Base-by-base conservation (phyloP, 495 filamentous ascomycete species). In the Tirmania nivea region DNA sequence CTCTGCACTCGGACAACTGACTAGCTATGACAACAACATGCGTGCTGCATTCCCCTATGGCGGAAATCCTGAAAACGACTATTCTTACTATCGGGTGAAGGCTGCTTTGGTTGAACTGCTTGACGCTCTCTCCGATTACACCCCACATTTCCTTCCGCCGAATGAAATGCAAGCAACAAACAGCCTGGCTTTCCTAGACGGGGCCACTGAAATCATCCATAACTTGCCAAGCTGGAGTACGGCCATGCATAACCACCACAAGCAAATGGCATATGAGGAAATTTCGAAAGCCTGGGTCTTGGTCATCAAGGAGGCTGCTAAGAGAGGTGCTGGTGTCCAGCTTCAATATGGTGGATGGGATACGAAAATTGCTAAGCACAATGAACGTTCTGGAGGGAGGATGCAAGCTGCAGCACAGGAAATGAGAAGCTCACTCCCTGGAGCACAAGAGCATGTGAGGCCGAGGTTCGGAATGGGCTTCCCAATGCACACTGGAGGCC, bases 261-360 rank as follows among this genome's bases (percentile, higher is more conserved):
- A 94, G 66, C 78, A 90, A 56, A 84, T 84, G 57, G 86, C 88
- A 12, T 96, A 96, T 64, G 89, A 97, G 59, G 92, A 95, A 65
- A 85, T 97, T 47, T 80, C 84, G 48, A 83, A 80, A 59, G 92
- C 90, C 10, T 97, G 90, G 90, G 78, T 86, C 34, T 63, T 93
- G 63, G 89, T 93, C 45, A 86, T 97, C 53, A 80, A 78, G 35
- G 90, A 96, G 65, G 87, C 88, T 10, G 78, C 85, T 19, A 95
- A 95, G 69, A 73, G 81, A 52, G 89, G 86, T 7, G 92, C 85
- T 39, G 90, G 90, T 17, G 90, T 96, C 60, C 75, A 83, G 57
- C 63, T 97, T 57, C 89, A 95, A 61, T 85, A 87, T 57, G 87
- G 83, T 20, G 84, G 84, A 31, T 97, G 92, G 90, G 90, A 96